Percentiles rank a stretch among this genome's conserved stretches.
phyloP scores from a whole-genome alignment of 768 basidiomycete species.

The Gloeostereum incarnatum region DNA sequence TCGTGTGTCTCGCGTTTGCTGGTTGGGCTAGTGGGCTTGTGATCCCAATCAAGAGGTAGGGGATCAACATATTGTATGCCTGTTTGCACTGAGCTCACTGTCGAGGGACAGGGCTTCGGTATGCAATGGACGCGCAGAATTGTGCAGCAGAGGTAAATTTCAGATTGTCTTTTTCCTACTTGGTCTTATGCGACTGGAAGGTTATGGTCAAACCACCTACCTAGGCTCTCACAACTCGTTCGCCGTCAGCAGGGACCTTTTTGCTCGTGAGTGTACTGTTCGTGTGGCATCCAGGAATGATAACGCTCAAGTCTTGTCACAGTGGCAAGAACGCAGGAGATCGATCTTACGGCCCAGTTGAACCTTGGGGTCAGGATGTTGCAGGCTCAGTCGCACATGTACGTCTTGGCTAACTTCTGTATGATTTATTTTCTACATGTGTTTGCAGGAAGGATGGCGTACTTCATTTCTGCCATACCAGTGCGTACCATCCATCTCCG shows the following conservation, averaged over 20 bases:
- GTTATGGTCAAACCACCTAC: slow-evolving; percentile 43
- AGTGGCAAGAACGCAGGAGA: slow-evolving; percentile 38
- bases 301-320: background rate
- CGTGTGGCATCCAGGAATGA: slow-evolving; percentile 2
- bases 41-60: too few species aligned
- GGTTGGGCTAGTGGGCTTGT: too few species aligned
- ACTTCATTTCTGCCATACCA: slow-evolving; percentile 63
- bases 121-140: slow-evolving; percentile 59
- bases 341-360: slow-evolving; percentile 40
- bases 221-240: slow-evolving; percentile 51
- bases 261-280: slow-evolving; percentile 26
- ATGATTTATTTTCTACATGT: background rate
- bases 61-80: too few species aligned
- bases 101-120: slow-evolving; percentile 35
- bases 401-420: slow-evolving; percentile 5
- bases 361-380: slow-evolving; percentile 43
- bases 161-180: too few species aligned
- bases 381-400: slow-evolving; percentile 49
- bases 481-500: slow-evolving; percentile 20
- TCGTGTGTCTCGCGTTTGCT: too few species aligned
- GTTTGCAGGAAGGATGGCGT: slow-evolving; percentile 25
- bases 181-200: too few species aligned
- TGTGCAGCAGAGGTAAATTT: slow-evolving; percentile 47
- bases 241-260: slow-evolving; percentile 35
- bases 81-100: too few species aligned